Evolutionary conservation across 768 basidiomycete genomes (phyloP).

Genomic region (Lactifluus echinatus): DNA sequence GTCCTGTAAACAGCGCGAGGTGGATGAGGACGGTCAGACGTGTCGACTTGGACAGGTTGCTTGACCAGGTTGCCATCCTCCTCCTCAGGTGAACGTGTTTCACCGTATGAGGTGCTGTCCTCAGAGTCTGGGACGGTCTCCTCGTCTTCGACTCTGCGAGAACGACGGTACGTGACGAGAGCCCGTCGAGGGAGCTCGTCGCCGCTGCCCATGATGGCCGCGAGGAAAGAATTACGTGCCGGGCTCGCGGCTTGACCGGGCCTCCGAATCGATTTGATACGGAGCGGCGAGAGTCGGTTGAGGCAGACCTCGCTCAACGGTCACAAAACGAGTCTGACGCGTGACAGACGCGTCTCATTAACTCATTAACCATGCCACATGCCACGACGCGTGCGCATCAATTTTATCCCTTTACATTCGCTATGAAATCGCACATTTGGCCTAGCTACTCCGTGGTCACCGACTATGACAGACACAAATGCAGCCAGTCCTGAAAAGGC

Average conservation of each 20-base stretch:
- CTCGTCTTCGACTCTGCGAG: constrained; percentile 7
- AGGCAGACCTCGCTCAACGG: constrained; percentile 9
- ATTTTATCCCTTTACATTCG: neutral
- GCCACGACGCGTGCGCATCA: neutral
- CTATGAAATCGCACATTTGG: neutral
- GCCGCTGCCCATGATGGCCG: constrained; percentile 16
- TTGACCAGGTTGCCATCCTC: neutral
- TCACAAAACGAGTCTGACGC: constrained; percentile 16
- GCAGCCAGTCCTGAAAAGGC: neutral
- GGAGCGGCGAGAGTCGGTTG: neutral
- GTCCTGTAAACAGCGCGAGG: constrained; percentile 12
- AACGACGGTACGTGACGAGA: constrained; percentile 12
- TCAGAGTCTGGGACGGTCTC: constrained; percentile 20
- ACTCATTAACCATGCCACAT: neutral
- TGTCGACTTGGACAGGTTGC: neutral
- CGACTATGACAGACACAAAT: neutral
- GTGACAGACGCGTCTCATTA: constrained; percentile 18
- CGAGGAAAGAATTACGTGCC: neutral
- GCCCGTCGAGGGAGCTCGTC: constrained; percentile 30
- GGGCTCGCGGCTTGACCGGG: constrained; percentile 7
- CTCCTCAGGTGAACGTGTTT: constrained; percentile 2
- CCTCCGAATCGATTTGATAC: neutral
- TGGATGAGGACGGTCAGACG: constrained; percentile 3
- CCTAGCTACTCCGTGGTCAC: neutral
- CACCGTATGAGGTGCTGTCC: neutral